Percentiles rank a stretch among this genome's conserved stretches.
These are phyloP conservation scores for Trypanosomatidae sp. DNA, from an alignment of 208 protist species.

Conservation along the genomic window DNA sequence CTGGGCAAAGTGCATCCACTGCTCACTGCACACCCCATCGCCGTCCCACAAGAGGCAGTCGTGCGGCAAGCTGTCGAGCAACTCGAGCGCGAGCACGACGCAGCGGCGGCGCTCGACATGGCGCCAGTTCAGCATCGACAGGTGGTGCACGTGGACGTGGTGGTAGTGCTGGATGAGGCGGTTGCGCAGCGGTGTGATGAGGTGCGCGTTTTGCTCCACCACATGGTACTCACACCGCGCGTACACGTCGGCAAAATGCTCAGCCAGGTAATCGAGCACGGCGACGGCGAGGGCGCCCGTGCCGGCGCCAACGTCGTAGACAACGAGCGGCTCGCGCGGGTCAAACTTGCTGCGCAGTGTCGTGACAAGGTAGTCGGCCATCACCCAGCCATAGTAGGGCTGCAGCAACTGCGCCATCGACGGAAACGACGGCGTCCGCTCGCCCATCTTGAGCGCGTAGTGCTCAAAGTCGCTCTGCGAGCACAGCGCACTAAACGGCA, in stretches of 20 bases:
- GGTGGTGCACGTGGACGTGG: constrained; percentile 59
- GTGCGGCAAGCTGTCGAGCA: constrained; percentile 74
- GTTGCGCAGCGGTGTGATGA: constrained; percentile 57
- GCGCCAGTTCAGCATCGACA: constrained; percentile 73
- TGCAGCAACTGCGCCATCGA: constrained; percentile 80
- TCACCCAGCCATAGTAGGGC: constrained; percentile 78
- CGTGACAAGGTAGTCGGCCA: constrained; percentile 80
- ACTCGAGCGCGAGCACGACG: constrained; percentile 63
- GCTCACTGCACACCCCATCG: constrained; percentile 65
- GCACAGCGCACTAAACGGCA: constrained; percentile 63
- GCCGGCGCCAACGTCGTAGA: constrained; percentile 84
- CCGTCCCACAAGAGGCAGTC: constrained; percentile 67
- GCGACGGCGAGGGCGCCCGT: constrained; percentile 63
- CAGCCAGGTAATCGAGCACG: constrained; percentile 69
- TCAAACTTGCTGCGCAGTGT: constrained; percentile 70
- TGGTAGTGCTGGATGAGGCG: constrained; percentile 70
- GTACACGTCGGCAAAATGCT: constrained; percentile 77
- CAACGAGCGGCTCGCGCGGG: constrained; percentile 66
- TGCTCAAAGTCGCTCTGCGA: constrained; percentile 75
- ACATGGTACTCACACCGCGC: constrained; percentile 70
- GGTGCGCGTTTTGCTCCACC: constrained; percentile 63
- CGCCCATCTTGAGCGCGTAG: constrained; percentile 57
- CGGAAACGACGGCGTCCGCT: constrained; percentile 55
- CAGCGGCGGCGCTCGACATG: constrained; percentile 58
- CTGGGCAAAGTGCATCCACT: constrained; percentile 74